Conservation (phyloP, 768 basidiomycete species). For the Kwoniella dendrophila region DNA sequence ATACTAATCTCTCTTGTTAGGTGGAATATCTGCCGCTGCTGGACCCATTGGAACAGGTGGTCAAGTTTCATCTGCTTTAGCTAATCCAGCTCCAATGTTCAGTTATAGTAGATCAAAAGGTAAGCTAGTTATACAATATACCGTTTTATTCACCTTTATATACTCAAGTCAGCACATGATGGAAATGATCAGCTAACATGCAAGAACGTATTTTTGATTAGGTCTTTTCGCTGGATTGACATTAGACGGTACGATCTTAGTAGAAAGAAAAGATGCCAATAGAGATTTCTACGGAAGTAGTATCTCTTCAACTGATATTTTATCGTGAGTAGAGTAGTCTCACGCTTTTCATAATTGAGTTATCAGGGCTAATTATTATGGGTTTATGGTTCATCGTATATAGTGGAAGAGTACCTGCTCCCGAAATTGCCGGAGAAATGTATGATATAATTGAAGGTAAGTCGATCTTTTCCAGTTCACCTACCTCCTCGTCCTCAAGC, state of each 20-base stretch:
- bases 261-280: constrained; percentile 95
- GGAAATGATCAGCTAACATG: background rate
- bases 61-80: constrained; percentile 72
- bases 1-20: constrained; percentile 22
- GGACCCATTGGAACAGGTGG: constrained; percentile 95
- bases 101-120: constrained; percentile 95
- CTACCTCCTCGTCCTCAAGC: too few relatives aligned
- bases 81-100: constrained; percentile 93
- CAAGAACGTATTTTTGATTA: constrained; percentile 46
- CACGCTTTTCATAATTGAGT: too few relatives aligned
- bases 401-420: constrained; percentile 91
- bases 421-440: constrained; percentile 85
- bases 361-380: background rate
- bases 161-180: background rate
- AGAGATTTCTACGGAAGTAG: constrained; percentile 92
- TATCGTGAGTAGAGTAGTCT: constrained; percentile 59
- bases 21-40: constrained; percentile 65
- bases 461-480: constrained; percentile 2
- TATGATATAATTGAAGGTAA: constrained; percentile 89
- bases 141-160: background rate
- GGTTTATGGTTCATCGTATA: constrained; percentile 6
- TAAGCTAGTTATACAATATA: constrained; percentile 53
- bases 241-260: constrained; percentile 88
- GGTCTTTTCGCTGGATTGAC: constrained; percentile 94
- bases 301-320: constrained; percentile 84